Evolutionary conservation across 1,284 basidiomycete species (phyloP), one percentile per base, ranked within the genome.

Genomic region (Agaricales sp.): DNA sequence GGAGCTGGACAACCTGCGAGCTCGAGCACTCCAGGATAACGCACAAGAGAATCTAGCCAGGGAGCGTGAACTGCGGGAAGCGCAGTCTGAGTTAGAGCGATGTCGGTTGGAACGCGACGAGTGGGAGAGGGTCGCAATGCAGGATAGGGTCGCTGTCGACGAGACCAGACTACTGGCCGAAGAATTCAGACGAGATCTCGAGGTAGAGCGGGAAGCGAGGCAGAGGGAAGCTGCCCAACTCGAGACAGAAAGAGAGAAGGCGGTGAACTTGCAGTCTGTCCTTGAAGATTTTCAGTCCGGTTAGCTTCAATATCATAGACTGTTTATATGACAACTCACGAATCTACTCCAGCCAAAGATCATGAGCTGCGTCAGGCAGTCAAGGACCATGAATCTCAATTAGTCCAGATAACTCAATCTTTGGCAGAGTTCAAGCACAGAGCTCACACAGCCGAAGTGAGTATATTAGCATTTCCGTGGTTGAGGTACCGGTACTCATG

Each of bases 281-380:
- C 68, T 99, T 53, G 85, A 91, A 61, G 96, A 99, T 65, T 97
- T 99, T 65, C 92, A 98, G 68, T 71, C 80, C 52, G 83, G 92
- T 94, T 57, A n/a, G 52, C 25, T 43, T 24, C 20, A 47, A 45
- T 25, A 30, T 22, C 43, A 30, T 25, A n/a, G 20, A 25, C 43
- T 19, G 46, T 44, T 25, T 49, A 51, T 38, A 39, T 46, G 52
- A 35, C 49, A 30, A 52, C 48, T 43, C 14, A 51, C 35, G 37
- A 45, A 41, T 41, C 46, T 54, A 20, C 43, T 55, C 39, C 55
- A 85, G 82, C 80, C 2, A 87, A 84, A 61, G 84, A 88, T 44
- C 82, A 84, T 54, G 87, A 90, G 58, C 67, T 88, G 14, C 71
- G 75, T 47, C 81, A 89, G 55, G 86, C 92, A 0, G 79, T 94